phyloP scores from a whole-genome alignment of 169 alveolate genomes.

The Plasmodium vivax region DNA sequence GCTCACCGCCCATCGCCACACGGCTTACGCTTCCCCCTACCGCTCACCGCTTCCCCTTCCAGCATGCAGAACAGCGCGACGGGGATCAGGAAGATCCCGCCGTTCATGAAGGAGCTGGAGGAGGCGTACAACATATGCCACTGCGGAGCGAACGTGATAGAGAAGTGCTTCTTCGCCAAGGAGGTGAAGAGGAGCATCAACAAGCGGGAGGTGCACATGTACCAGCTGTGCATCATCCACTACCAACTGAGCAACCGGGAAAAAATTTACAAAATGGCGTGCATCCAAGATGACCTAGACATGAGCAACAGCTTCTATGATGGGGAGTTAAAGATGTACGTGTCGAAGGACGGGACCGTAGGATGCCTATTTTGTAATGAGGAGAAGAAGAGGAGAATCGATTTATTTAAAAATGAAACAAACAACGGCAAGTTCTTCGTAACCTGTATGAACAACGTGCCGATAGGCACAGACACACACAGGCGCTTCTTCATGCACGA shows the following conservation, averaged over 20 bases:
- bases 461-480: slow-evolving; percentile 28
- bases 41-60: not conserved
- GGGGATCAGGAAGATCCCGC: slow-evolving; percentile 59
- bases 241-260: slow-evolving; percentile 65
- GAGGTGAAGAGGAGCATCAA: slow-evolving; percentile 8
- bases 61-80: not conserved
- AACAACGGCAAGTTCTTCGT: slow-evolving; percentile 18
- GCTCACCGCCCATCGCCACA: not conserved
- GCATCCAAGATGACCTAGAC: slow-evolving; percentile 41
- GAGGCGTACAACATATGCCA: slow-evolving; percentile 51
- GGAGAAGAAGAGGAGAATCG: slow-evolving; percentile 54
- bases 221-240: slow-evolving; percentile 59
- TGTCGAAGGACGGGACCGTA: slow-evolving; percentile 55
- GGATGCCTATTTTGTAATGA: slow-evolving; percentile 62
- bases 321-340: slow-evolving; percentile 54
- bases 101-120: slow-evolving; percentile 67
- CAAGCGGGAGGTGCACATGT: slow-evolving; percentile 10
- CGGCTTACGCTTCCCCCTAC: not conserved
- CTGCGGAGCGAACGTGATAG: slow-evolving; percentile 55
- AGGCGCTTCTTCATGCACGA: slow-evolving; percentile 40
- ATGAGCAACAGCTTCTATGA: slow-evolving; percentile 52
- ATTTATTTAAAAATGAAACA: slow-evolving; percentile 42
- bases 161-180: slow-evolving; percentile 48
- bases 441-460: slow-evolving; percentile 36
- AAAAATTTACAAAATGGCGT: slow-evolving; percentile 60